phyloP scores from a whole-genome alignment of 805 yeast species.

The Wickerhamiella siamensis region DNA sequence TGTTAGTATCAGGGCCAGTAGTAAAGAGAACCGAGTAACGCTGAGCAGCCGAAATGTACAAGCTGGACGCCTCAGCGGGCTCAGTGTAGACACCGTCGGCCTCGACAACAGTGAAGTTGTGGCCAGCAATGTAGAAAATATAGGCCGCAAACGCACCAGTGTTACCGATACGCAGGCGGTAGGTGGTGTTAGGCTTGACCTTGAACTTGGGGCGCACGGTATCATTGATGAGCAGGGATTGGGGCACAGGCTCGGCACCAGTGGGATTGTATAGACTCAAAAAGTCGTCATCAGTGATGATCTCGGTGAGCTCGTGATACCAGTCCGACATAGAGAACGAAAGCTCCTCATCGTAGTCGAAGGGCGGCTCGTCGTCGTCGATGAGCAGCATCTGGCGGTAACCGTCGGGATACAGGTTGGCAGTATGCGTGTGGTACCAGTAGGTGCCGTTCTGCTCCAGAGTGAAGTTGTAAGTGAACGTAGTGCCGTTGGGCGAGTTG shows the following conservation, averaged over 20 bases:
- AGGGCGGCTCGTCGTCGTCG: constrained; percentile 52
- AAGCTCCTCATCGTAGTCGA: constrained; percentile 69
- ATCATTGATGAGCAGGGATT: constrained; percentile 64
- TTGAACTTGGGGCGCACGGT: constrained; percentile 41
- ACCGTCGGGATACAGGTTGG: constrained; percentile 90
- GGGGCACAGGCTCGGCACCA: constrained; percentile 97
- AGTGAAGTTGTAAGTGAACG: constrained; percentile 74
- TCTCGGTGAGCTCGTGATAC: constrained; percentile 57
- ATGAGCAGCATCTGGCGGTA: constrained; percentile 45
- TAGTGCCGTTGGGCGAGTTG: constrained; percentile 70
- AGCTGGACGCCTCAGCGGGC: constrained; percentile 49
- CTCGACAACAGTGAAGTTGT: constrained; percentile 72
- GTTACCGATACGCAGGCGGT: constrained; percentile 66
- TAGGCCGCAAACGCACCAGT: constrained; percentile 88
- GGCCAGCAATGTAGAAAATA: constrained; percentile 79
- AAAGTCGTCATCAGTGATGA: constrained; percentile 36
- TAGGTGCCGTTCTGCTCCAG: constrained; percentile 78
- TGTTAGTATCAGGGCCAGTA: constrained; percentile 47
- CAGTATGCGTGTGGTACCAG: constrained; percentile 95
- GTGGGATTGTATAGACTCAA: constrained; percentile 74
- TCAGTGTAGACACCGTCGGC: constrained; percentile 84
- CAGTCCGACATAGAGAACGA: constrained; percentile 63
- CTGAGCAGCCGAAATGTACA: constrained; percentile 84
- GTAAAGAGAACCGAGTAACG: constrained; percentile 68
- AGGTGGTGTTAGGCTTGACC: constrained; percentile 76